Base-by-base conservation (phyloP, 2,329 filamentous ascomycete genomes). In the Cladosporium sp. region DNA sequence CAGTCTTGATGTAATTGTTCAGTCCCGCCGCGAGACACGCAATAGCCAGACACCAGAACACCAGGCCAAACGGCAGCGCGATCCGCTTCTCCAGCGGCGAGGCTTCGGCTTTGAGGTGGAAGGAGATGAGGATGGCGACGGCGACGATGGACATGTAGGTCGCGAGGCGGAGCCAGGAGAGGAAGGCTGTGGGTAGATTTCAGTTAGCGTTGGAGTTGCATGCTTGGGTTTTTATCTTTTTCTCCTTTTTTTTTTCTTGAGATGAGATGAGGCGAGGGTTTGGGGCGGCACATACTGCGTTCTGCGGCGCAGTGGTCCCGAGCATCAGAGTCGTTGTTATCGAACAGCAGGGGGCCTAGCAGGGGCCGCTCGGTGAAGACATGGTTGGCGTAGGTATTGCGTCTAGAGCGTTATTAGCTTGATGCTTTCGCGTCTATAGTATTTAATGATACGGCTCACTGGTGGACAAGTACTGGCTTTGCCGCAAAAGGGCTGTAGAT, bases 141-240 rank as follows among this genome's bases (percentile, higher is more conserved):
- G 92, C 88, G 10, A 98, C 92, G 61, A 99, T 84, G 70, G 92
- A 88, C 86, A 98, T 93, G 81, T 97, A 97, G 72, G 97, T 87
- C 36, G 91, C 89, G 2, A 98, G 86, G 4, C 93, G 89, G 24
- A 98, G 87, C 85, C 95, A 97, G 1, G 94, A 95, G 32, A 98
- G 88, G 75, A 97, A 97, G 0, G 87, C 80, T 82, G 65, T 24
- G 57, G 32, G 24, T 55, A 3, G 36, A 3, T 18, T 28, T 30
- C 28, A 26, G 38, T 41, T 21, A 60, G 47, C 15, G 38, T 52
- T n/a, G n/a, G 15, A 36, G 5, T 11, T 18, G 15, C 30, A 4
- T 28, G 10, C 6, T 32, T 47, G 36, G 24, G 24, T 24, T 24
- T 24, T 6, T 64, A 7, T 26, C 18, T 28, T 63, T 51, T 7